Evolutionary conservation across 2,329 filamentous ascomycete genomes (phyloP).

Genomic region (Aureobasidium sp.): DNA sequence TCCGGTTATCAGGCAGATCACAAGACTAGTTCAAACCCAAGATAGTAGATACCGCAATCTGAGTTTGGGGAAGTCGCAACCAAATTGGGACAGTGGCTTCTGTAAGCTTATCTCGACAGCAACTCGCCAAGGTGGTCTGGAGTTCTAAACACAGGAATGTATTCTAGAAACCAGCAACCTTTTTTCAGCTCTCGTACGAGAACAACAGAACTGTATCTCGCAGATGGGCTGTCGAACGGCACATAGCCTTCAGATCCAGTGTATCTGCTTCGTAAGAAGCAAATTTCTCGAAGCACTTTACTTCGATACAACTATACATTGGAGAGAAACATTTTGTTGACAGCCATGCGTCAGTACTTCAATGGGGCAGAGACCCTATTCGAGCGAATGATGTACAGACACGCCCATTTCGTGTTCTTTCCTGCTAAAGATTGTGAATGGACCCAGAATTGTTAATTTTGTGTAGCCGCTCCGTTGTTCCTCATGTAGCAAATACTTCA

Average conservation of each 20-base stretch:
- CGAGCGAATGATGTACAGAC: background rate
- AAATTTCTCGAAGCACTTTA: background rate
- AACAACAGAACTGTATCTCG: background rate
- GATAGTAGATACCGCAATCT: background rate
- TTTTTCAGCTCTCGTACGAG: background rate
- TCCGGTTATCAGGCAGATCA: background rate
- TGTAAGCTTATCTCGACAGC: slow-evolving; percentile 1
- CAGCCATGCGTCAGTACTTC: too few species aligned
- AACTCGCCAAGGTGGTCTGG: background rate
- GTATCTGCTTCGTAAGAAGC: background rate
- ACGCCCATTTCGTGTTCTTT: background rate
- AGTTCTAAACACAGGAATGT: background rate
- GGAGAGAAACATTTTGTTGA: too few species aligned
- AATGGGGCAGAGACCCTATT: background rate
- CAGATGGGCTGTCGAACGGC: background rate
- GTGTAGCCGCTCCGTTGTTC: background rate
- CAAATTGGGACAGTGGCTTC: slow-evolving; percentile 1
- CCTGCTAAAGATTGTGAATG: background rate
- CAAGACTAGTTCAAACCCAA: background rate
- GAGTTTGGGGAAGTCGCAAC: background rate
- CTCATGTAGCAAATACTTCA: background rate
- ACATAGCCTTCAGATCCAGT: background rate
- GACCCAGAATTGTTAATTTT: background rate
- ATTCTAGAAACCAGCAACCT: background rate
- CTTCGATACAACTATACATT: background rate